These are phyloP conservation scores for Globisporangium barbulae DNA, from an alignment of 352 stramenopile genomes.

Conservation along the genomic window DNA sequence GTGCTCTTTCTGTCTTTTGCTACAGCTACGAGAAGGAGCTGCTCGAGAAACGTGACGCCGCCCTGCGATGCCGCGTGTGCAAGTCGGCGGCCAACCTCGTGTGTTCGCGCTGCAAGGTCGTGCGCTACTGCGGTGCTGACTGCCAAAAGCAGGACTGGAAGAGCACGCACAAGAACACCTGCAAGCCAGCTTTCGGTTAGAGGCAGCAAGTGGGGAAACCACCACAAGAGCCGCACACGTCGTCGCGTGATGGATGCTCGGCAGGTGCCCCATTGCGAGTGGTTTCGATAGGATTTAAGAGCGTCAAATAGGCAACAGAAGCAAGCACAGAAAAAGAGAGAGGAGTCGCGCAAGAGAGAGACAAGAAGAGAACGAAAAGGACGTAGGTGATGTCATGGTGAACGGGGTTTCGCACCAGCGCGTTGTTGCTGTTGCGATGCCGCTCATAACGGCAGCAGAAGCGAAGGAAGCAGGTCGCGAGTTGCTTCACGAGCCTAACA, in stretches of 20 bases:
- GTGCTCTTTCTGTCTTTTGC: slow-evolving; percentile 1
- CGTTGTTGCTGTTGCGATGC: neutral
- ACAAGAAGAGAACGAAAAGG: neutral
- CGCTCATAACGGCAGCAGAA: neutral
- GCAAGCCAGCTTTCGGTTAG: slow-evolving; percentile 52
- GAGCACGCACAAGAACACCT: slow-evolving; percentile 79
- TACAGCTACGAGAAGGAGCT: slow-evolving; percentile 69
- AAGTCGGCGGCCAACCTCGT: slow-evolving; percentile 72
- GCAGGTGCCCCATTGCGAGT: neutral
- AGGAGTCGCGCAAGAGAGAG: neutral
- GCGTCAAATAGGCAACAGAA: slow-evolving; percentile 16
- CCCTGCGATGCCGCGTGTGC: slow-evolving; percentile 79
- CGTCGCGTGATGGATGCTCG: neutral
- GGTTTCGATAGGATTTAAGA: slow-evolving; percentile 14
- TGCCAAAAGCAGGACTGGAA: slow-evolving; percentile 91
- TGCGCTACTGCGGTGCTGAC: slow-evolving; percentile 83
- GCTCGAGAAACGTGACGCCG: slow-evolving; percentile 64
- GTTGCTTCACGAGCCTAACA: neutral
- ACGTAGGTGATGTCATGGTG: neutral
- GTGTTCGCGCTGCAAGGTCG: slow-evolving; percentile 85
- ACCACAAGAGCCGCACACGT: neutral
- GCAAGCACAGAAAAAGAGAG: neutral
- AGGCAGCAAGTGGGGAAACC: slow-evolving; percentile 8
- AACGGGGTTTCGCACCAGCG: neutral
- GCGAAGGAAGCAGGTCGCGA: slow-evolving; percentile 6